Conservation (phyloP, 139 green algal species). For the Coelastrella sp. region DNA sequence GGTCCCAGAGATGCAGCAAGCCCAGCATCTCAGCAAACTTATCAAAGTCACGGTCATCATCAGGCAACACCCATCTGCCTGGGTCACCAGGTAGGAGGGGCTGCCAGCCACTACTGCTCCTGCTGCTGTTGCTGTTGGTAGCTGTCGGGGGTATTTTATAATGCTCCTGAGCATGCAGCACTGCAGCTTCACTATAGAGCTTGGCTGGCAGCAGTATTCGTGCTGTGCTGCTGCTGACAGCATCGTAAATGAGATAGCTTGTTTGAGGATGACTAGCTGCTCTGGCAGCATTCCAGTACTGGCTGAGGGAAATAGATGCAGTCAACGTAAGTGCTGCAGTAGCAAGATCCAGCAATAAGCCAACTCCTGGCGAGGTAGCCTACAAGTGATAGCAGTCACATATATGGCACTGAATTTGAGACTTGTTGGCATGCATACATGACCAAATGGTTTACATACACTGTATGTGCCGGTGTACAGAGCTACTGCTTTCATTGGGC, state of each 20-base stretch:
- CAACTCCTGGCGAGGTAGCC: constrained; percentile 6
- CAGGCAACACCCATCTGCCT: constrained; percentile 50
- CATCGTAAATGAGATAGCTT: constrained; percentile 53
- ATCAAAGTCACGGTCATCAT: constrained; percentile 8
- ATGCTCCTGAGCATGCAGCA: no score
- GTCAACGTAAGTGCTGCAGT: background rate
- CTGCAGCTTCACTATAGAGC: no score
- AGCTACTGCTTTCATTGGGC: no score
- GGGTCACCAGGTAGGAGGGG: background rate
- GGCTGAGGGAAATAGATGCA: constrained; percentile 28
- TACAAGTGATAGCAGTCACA: constrained; percentile 6
- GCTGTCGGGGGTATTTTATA: no score
- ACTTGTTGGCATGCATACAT: background rate
- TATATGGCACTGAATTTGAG: background rate
- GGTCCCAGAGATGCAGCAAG: constrained; percentile 52
- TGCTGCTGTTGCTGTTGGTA: background rate
- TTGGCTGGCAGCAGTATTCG: constrained; percentile 24
- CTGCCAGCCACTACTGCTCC: background rate
- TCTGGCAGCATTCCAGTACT: constrained; percentile 16
- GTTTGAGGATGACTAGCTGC: constrained; percentile 7
- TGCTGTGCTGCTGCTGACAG: background rate
- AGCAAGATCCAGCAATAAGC: constrained; percentile 18
- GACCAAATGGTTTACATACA: no score
- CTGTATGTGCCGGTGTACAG: no score
- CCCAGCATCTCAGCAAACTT: constrained; percentile 11